Conservation (phyloP, 176 grass and related monocot species). For the Aegilops umbellulata region DNA sequence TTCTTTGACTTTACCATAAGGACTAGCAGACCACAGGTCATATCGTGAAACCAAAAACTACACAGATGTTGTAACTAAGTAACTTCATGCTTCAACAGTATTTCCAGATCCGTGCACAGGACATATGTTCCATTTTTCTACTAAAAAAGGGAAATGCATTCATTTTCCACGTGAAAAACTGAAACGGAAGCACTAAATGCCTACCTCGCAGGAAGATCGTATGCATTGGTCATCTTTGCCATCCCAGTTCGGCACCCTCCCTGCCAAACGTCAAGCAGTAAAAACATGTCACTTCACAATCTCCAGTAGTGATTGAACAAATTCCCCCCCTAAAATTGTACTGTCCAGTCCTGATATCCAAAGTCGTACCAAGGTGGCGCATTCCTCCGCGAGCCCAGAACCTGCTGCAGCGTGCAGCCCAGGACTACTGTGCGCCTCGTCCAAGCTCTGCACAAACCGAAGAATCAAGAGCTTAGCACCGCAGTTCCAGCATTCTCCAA, state of each 20-base stretch:
- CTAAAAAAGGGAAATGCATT: neutral
- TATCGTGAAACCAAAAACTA: neutral
- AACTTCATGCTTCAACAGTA: neutral
- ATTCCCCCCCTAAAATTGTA: slow-evolving; percentile 8
- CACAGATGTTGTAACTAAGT: neutral
- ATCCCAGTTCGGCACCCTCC: slow-evolving; percentile 94
- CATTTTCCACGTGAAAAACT: neutral
- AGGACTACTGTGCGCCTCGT: slow-evolving; percentile 86
- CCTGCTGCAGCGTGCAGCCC: slow-evolving; percentile 83
- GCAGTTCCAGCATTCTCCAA: neutral
- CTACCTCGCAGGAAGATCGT: slow-evolving; percentile 90
- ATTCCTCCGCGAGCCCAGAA: slow-evolving; percentile 76
- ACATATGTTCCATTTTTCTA: neutral
- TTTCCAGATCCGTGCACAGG: neutral
- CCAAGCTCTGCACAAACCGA: slow-evolving; percentile 65
- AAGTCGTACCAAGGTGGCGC: slow-evolving; percentile 78
- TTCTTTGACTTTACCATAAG: neutral
- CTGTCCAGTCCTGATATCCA: neutral
- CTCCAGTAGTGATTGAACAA: neutral
- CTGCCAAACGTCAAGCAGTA: slow-evolving; percentile 35
- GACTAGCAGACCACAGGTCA: neutral
- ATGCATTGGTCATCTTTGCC: slow-evolving; percentile 90
- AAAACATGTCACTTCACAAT: neutral
- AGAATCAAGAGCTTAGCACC: slow-evolving; percentile 22
- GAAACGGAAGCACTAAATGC: neutral